Evolutionary conservation across 2,329 filamentous ascomycete genomes (phyloP).

Genomic region (Stromatinia cepivora): DNA sequence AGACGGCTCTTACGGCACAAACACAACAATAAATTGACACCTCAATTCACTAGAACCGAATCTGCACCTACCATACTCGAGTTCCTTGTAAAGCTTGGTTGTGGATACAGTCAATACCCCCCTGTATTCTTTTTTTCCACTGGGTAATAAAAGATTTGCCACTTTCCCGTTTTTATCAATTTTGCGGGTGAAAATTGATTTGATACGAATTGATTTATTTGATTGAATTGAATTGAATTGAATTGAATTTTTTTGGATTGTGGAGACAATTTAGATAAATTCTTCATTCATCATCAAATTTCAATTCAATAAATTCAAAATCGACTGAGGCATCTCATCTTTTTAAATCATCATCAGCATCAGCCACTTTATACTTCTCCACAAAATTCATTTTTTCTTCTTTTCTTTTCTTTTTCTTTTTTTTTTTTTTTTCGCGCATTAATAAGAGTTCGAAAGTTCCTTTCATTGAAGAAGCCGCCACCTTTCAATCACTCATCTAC

Average conservation of each 20-base stretch:
- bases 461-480: too few species aligned
- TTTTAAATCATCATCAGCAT: constrained; percentile 5
- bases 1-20: background rate
- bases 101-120: too few species aligned
- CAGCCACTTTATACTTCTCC: background rate
- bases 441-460: too few species aligned
- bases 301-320: background rate
- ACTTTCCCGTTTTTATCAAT: constrained; percentile 15
- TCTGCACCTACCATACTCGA: too few species aligned
- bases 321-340: background rate
- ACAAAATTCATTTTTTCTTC: background rate
- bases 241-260: background rate
- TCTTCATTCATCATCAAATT: background rate
- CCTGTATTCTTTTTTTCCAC: too few species aligned
- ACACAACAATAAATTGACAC: constrained; percentile 5
- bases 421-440: too few species aligned
- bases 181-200: constrained; percentile 2
- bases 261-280: constrained; percentile 1
- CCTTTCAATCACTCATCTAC: too few species aligned
- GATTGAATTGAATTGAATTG: background rate
- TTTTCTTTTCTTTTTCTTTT: too few species aligned
- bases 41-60: background rate
- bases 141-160: constrained; percentile 15
- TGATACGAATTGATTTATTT: background rate
- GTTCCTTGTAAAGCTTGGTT: too few species aligned